Evolutionary conservation across 306 rosid species (phyloP), one percentile per base, ranked within the genome.

Genomic region (Acacia crassicarpa): DNA sequence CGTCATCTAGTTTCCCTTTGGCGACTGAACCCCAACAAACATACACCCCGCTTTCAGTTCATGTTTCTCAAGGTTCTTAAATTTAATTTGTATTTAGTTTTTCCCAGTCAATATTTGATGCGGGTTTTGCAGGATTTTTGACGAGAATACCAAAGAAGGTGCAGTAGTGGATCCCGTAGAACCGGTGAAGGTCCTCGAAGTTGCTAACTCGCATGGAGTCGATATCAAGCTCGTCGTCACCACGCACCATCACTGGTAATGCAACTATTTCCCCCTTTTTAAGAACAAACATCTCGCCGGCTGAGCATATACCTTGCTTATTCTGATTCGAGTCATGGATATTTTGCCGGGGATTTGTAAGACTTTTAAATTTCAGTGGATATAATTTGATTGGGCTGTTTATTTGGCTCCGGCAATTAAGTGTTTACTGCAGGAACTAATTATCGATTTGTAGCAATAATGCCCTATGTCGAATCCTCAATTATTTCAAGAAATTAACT

Each of bases 151-250:
- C 63, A 91, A 88, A 72, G 93, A 93, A 89, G 99, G 94, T 6
- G 99, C 98, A 12, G 97, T 43, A 16, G 99, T 95, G 62, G 99
- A 93, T 77, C 98, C 99, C 4, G 98, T 89, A 14, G 98, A 93
- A 83, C 94, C 99, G 11, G 92, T 89, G 78, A 95, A 93, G 90
- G 68, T 95, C 83, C 86, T 95, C 0, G 80, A 92, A 79, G 90
- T 44, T 80, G 91, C 98, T 33, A 87, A 84, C 67, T 85, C 90
- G 16, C 92, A 86, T 8, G 95, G 95, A 14, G 86, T 82, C 59
- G 72, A 74, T 67, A 81, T 95, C 86, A 95, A 95, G 88, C 71
- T 93, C 82, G 97, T 93, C 76, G 97, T 95, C 88, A 95, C 99
- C 58, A 95, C 99, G 44, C 99, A 95, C 79, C 99, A 95, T 84